Base-by-base conservation (phyloP, 2,329 filamentous ascomycete genomes). In the Falciphora oryzae region DNA sequence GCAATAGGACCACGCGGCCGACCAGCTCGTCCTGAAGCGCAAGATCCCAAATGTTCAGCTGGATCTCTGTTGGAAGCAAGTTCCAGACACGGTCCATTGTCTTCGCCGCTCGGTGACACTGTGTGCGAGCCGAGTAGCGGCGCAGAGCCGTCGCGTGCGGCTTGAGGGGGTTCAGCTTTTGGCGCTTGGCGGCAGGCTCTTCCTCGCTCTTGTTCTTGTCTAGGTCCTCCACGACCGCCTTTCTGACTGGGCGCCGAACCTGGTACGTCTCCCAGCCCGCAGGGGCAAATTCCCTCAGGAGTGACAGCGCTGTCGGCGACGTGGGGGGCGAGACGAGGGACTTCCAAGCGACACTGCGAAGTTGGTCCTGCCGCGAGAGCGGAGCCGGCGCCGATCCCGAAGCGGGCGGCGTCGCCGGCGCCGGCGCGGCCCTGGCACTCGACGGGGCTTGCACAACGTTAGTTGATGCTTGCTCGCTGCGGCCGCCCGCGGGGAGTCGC, bases 41-140 rank as follows among this genome's bases (percentile, higher is more conserved):
- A 14, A 53, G 3, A 7, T 62, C 16, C 63, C 63, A 65, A 4
- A 65, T 32, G 2, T 31, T 27, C 5, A 62, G n/a, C 60, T 61
- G 32, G 7, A 65, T n/a, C 27, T 65, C 63, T 4, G 25, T 27
- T 11, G 63, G 63, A 11, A 65, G 53, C 2, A 59, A 7, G 18
- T 58, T 61, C 38, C 38, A 65, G 18, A 58, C 31, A 10, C 59
- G 22, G n/a, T 65, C 59, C 29, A 62, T 27, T 4, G 59, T 25
- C 3, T 53, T 65, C n/a, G 63, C 63, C 27, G 63, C 22, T 3
- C 22, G 27, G 27, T 25, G 31, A 2, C 18, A 1, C 44, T 63
- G 61, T 5, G 61, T n/a, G 3, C 61, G 28, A 5, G 10, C 22
- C 18, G 61, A 63, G n/a, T 63, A 63, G 16, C 61, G 38, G 16